Base-by-base conservation (phyloP, 495 filamentous ascomycete species). In the Friedmanniomyces simplex region DNA sequence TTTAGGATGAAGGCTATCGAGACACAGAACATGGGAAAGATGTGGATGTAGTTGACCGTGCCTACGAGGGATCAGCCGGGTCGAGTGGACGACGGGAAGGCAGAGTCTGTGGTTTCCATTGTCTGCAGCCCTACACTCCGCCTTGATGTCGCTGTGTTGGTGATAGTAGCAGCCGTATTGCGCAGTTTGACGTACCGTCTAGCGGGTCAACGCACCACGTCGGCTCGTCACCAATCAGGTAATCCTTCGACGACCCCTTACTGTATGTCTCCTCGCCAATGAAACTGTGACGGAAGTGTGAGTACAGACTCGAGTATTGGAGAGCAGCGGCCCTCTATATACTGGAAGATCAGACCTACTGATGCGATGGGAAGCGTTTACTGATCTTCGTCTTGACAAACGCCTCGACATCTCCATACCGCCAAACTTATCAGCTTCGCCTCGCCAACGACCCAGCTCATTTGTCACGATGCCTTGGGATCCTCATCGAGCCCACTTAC, bases 21-120 rank as follows among this genome's bases (percentile, higher is more conserved):
- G 60, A 85, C 77, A 66, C 83, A 87, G 72, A 85, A 86, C 81
- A 85, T 83, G 49, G 82, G 84, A 69, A 85, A 84, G 13, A 84
- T 70, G 67, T 87, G 83, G 14, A 80, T 85, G 69, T 83, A 86
- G 69, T 86, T 86, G 52, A 86, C 82, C 14, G 84, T 87, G 63
- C 83, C 68, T 70, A 16, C 30, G 20, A 4, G 1, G 20, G 26
- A n/a, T 60, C 25, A 28, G 37, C 37, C 2, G 46, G 6, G 18
- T 41, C 22, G 20, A 20, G 14, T 48, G 11, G 22, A 26, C 20
- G 22, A 8, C 30, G 6, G 14, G n/a, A 6, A 10, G 16, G 16
- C 4, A 42, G 26, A n/a, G 21, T 42, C 37, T 25, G 20, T 5
- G 24, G 52, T 25, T 16, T 55, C 24, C 25, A 55, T 48, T 7